phyloP scores from a whole-genome alignment of 768 basidiomycete species.

The Podaxis sp. region DNA sequence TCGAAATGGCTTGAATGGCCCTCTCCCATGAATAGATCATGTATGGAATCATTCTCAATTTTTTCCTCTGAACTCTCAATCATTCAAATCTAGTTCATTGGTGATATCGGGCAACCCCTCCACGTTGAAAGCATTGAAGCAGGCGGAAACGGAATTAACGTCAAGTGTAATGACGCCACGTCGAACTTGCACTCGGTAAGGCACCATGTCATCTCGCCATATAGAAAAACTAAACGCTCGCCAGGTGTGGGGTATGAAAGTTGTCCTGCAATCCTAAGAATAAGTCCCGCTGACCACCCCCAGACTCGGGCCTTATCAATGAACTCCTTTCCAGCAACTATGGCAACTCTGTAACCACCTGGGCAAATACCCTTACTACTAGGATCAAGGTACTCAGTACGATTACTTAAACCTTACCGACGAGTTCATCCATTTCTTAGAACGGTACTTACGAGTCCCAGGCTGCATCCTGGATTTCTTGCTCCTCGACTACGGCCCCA shows the following conservation, averaged over 20 bases:
- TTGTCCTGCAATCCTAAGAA: not conserved
- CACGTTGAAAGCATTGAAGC: constrained; percentile 39
- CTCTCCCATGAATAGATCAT: constrained; percentile 21
- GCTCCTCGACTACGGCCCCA: constrained; percentile 31
- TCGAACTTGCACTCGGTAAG: constrained; percentile 41
- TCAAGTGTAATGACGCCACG: constrained; percentile 31
- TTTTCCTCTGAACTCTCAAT: not conserved
- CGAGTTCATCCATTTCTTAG: constrained; percentile 15
- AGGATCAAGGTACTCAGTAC: constrained; percentile 32
- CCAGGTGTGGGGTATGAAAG: constrained; percentile 32
- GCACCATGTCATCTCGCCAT: not conserved
- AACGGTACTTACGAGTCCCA: constrained; percentile 26
- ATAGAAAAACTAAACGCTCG: not conserved
- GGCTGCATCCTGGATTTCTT: constrained; percentile 33
- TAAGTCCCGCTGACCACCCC: not conserved
- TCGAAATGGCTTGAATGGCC: not conserved
- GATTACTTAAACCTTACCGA: not conserved
- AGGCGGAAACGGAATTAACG: constrained; percentile 33
- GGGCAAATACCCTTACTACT: constrained; percentile 33
- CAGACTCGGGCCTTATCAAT: constrained; percentile 38
- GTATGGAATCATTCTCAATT: constrained; percentile 17
- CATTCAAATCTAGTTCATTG: constrained; percentile 30
- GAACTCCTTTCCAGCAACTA: constrained; percentile 30
- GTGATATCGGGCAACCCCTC: constrained; percentile 47
- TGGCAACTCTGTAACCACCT: constrained; percentile 30